These are phyloP conservation scores for Candida nitratophila DNA, from an alignment of 805 yeast species.

Conservation along the genomic window DNA sequence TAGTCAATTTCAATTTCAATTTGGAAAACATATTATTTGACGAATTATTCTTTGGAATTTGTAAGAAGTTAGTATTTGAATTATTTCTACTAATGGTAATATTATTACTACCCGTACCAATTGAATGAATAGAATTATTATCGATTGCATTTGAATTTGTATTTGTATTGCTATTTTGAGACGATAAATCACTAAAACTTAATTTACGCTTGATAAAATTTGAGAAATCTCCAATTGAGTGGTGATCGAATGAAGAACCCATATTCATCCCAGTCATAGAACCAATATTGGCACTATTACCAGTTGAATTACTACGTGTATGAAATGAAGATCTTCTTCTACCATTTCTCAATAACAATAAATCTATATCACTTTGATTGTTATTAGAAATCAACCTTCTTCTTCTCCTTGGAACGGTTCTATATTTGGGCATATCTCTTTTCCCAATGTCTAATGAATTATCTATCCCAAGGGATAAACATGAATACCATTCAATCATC, in stretches of 20 bases:
- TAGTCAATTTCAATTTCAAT: not conserved
- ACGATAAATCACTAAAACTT: not conserved
- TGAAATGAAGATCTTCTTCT: not conserved
- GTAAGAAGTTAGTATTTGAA: not conserved
- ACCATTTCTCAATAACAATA: slow-evolving; percentile 7
- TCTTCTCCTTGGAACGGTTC: slow-evolving; percentile 76
- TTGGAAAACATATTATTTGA: not conserved
- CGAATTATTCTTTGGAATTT: too few species aligned
- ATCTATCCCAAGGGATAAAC: slow-evolving; percentile 68
- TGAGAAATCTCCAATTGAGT: not conserved
- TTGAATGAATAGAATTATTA: not conserved
- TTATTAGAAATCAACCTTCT: slow-evolving; percentile 30
- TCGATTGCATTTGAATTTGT: not conserved
- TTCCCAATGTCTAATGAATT: slow-evolving; percentile 68
- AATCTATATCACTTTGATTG: slow-evolving; percentile 4
- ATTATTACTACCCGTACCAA: not conserved
- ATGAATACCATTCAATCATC: slow-evolving; percentile 74
- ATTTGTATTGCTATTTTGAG: not conserved
- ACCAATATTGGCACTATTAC: too few species aligned
- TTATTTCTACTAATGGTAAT: not conserved
- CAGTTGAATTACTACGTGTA: not conserved
- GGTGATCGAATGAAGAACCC: not conserved
- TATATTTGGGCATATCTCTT: slow-evolving; percentile 66
- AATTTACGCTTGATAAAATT: not conserved
- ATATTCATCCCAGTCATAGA: too few species aligned